Base-by-base conservation (phyloP, 208 protist species). In the Crithidia bombi region DNA sequence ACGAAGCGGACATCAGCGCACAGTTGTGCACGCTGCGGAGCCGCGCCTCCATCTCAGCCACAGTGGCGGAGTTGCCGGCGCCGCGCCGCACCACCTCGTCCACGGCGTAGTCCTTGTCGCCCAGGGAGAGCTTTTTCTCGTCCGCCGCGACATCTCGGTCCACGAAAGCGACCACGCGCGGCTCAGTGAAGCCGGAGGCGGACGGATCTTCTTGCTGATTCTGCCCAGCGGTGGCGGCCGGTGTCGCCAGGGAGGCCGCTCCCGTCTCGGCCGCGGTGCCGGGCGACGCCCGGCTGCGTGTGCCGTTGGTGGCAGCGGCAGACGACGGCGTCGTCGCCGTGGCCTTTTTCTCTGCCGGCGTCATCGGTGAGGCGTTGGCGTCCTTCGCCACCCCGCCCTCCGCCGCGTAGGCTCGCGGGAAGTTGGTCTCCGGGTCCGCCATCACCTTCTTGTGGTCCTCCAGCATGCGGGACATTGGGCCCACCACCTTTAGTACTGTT, bases 31-130 rank as follows among this genome's bases (percentile, higher is more conserved):
- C 72, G 46, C 52, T 64, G 26, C 35, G 43, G 43, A 80, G 81
- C 49, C 65, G 65, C 61, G 38, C 33, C 76, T 79, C 65, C 28
- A 86, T 46, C 50, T 81, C 76, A 5, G 64, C 35, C 52, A 86
- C 35, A 19, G 47, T 59, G 19, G 73, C 64, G 19, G 67, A 65
- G 61, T 36, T 59, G 32, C 64, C 64, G 38, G 39, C 32, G 19
- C n/a, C 44, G 26, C 63, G 73, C 36, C 44, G 52, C 39, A 91
- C 68, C 51, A 87, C 69, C 69, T 91, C 86, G 49, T 87, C 82
- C 65, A 88, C 51, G 1, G 62, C 61, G 55, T 78, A 86, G 46
- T 88, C 79, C 41, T 78, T 72, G 23, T 62, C 67, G 35, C 70
- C 75, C 4, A 82, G 57, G 11, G 46, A 47, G 2, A 86, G 46